Conservation (phyloP, 495 filamentous ascomycete genomes). For the Parathielavia appendiculata region DNA sequence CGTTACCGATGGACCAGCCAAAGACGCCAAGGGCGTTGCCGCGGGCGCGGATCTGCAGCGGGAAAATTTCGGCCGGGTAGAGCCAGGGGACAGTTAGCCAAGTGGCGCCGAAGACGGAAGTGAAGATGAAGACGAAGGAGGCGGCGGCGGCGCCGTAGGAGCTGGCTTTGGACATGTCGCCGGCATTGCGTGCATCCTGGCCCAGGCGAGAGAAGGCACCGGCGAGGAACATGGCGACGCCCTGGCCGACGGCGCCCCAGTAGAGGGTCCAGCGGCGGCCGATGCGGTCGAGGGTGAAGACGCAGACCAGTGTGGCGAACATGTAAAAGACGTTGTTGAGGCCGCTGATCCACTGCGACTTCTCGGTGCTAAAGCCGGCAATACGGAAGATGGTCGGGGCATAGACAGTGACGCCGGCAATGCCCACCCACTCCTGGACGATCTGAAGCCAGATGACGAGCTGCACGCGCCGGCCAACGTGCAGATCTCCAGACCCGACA, state of each 20-base stretch:
- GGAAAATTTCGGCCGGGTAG: conserved; percentile 6
- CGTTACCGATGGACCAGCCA: neutral
- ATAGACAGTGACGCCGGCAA: neutral
- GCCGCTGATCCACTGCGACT: neutral
- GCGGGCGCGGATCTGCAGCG: neutral
- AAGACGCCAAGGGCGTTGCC: neutral
- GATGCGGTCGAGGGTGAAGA: conserved; percentile 1
- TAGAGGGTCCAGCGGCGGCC: neutral
- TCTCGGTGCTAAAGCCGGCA: neutral
- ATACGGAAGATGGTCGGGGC: conserved; percentile 1
- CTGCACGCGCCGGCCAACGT: conserved; percentile 4
- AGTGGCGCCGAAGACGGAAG: neutral
- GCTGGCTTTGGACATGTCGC: neutral
- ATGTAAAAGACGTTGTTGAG: neutral
- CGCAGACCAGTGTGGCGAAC: neutral
- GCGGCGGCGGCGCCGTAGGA: neutral
- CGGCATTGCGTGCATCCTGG: neutral
- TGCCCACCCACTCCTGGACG: neutral
- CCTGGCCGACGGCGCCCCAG: neutral
- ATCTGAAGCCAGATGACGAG: conserved; percentile 6
- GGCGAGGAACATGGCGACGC: neutral
- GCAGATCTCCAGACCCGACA: neutral
- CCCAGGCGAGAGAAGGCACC: neutral
- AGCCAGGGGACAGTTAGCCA: neutral
- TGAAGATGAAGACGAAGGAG: neutral